These are phyloP conservation scores for Gossypium schwendimanii DNA, from an alignment of 441 rosid species.

Conservation along the genomic window DNA sequence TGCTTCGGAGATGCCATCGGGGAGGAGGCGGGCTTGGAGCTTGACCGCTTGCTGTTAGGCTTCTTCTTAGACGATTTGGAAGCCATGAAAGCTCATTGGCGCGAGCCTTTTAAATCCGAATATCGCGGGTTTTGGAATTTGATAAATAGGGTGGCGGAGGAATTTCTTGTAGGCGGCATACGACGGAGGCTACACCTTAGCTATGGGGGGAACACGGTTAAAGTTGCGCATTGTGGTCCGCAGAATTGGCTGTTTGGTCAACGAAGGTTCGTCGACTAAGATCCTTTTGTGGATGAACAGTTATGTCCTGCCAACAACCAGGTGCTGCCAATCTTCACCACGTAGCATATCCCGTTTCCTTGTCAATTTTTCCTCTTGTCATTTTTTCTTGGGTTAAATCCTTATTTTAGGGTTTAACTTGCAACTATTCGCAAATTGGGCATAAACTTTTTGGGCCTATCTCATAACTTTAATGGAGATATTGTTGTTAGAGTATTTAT, in stretches of 20 bases:
- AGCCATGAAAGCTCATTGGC: constrained; percentile 11
- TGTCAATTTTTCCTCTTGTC: background rate
- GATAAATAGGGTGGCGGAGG: background rate
- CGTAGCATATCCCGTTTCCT: background rate
- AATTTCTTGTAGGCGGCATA: background rate
- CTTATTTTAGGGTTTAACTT: too few relatives aligned
- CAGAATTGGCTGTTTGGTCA: background rate
- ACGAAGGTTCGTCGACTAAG: background rate
- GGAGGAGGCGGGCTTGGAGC: constrained; percentile 3
- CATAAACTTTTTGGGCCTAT: too few relatives aligned
- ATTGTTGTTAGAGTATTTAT: too few relatives aligned
- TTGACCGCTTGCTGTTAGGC: constrained; percentile 16
- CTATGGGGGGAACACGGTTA: too few relatives aligned
- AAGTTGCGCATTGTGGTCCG: background rate
- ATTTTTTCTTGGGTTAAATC: too few relatives aligned
- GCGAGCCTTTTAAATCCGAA: background rate
- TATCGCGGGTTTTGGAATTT: background rate
- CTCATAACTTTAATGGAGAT: too few relatives aligned
- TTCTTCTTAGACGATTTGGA: constrained; percentile 14
- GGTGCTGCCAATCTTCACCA: background rate
- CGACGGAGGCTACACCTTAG: background rate
- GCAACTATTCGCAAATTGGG: too few relatives aligned
- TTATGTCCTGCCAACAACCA: background rate
- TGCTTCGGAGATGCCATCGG: constrained; percentile 25
- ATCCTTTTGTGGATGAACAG: background rate